Conservation (phyloP, 2,329 filamentous ascomycete genomes). For the Tolypocladium paradoxum region DNA sequence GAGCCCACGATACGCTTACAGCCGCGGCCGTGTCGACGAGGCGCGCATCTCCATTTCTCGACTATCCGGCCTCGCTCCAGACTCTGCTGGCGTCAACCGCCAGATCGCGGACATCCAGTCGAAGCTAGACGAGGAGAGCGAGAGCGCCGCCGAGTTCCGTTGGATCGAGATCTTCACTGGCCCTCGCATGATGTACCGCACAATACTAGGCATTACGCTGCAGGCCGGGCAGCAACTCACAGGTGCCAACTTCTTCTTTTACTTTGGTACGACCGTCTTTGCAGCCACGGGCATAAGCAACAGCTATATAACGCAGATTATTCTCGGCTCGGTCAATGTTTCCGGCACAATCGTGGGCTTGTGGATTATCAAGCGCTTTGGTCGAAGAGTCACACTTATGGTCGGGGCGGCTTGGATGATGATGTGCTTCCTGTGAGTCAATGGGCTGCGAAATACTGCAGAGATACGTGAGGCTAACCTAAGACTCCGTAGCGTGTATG, state of each 20-base stretch:
- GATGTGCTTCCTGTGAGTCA: slow-evolving; percentile 32
- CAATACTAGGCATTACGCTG: slow-evolving; percentile 48
- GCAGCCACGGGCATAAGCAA: slow-evolving; percentile 52
- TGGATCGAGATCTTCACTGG: slow-evolving; percentile 56
- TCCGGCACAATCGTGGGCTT: slow-evolving; percentile 54
- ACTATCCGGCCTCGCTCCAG: slow-evolving; percentile 29
- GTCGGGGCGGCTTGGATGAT: slow-evolving; percentile 51
- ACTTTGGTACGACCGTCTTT: slow-evolving; percentile 58
- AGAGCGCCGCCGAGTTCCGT: slow-evolving; percentile 32
- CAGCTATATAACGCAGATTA: slow-evolving; percentile 57
- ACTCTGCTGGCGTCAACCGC: slow-evolving; percentile 29
- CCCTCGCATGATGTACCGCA: slow-evolving; percentile 55
- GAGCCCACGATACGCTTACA: slow-evolving; percentile 40
- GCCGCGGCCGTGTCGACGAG: slow-evolving; percentile 33
- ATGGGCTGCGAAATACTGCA: not conserved
- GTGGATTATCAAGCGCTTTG: slow-evolving; percentile 54
- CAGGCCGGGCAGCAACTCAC: slow-evolving; percentile 59
- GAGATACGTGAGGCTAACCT: not conserved
- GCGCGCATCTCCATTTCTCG: slow-evolving; percentile 36
- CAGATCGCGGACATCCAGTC: slow-evolving; percentile 41
- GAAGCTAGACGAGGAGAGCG: slow-evolving; percentile 37
- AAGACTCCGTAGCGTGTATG: slow-evolving; percentile 24
- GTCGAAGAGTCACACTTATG: slow-evolving; percentile 53
- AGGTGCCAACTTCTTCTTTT: slow-evolving; percentile 59
- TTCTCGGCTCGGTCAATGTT: slow-evolving; percentile 58